phyloP scores from a whole-genome alignment of 73 alveolate species.

The Breviolum minutum region DNA sequence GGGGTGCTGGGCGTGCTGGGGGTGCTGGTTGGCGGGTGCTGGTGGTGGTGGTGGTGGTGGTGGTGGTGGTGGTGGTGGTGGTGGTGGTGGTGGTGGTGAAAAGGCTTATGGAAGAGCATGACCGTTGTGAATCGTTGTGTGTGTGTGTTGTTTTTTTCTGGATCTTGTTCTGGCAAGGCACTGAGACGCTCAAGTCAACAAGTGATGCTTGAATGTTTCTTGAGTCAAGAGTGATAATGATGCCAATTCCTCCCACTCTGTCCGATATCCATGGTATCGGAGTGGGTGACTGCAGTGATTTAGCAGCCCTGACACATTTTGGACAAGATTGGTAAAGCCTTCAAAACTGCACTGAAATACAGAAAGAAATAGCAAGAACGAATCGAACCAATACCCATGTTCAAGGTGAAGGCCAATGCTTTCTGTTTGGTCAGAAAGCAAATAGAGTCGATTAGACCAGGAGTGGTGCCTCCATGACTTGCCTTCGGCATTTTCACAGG shows the following conservation, averaged over 20 bases:
- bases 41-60: not conserved
- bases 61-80: not conserved
- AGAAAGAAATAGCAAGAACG: too few species aligned
- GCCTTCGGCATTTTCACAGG: not conserved
- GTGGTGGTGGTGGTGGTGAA: not conserved
- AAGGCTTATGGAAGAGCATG: not conserved
- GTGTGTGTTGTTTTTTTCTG: not conserved
- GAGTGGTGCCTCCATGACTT: not conserved
- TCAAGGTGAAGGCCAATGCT: too few species aligned
- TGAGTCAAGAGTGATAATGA: not conserved
- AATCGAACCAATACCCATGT: too few species aligned
- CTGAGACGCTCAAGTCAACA: not conserved
- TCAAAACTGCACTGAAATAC: too few species aligned
- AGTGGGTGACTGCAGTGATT: not conserved
- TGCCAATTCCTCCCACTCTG: not conserved
- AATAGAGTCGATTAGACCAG: not conserved
- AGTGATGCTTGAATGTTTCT: not conserved
- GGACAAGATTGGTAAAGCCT: too few species aligned
- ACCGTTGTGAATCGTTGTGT: not conserved
- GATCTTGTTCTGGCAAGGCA: not conserved
- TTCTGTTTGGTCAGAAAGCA: too few species aligned
- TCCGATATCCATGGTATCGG: not conserved
- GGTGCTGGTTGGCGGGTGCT: not conserved
- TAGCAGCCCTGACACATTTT: not conserved
- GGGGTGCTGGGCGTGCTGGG: not conserved